phyloP scores from a whole-genome alignment of 2,329 filamentous ascomycete species.

The Paracoccidioides lutzii region DNA sequence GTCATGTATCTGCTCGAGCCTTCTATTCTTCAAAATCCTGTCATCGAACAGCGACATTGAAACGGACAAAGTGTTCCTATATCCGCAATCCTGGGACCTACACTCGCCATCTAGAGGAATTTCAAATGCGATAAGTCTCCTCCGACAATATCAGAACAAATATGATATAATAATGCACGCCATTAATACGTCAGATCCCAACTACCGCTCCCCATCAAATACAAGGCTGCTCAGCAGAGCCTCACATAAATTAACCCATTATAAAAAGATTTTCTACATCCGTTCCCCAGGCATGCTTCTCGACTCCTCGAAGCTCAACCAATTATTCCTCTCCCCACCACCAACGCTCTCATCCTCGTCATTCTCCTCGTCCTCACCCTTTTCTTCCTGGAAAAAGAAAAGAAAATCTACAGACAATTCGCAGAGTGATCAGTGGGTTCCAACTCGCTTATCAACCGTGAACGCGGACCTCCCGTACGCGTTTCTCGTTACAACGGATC shows the following conservation, averaged over 20 bases:
- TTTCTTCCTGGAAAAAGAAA: neutral
- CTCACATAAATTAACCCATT: conserved; percentile 29
- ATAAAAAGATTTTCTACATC: conserved; percentile 33
- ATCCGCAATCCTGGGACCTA: conserved; percentile 34
- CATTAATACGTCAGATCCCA: conserved; percentile 24
- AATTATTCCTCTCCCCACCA: conserved; percentile 21
- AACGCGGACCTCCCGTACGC: conserved; percentile 6
- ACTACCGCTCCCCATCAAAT: conserved; percentile 7
- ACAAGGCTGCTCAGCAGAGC: conserved; percentile 11
- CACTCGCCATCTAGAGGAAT: conserved; percentile 17
- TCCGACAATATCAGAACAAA: conserved; percentile 27
- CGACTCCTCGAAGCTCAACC: conserved; percentile 26
- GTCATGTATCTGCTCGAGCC: conserved; percentile 33
- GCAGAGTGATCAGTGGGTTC: conserved; percentile 4
- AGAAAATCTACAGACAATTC: neutral
- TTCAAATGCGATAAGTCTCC: conserved; percentile 23
- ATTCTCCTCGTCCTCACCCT: neutral
- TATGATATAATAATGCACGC: conserved; percentile 31
- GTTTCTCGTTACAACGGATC: conserved; percentile 4
- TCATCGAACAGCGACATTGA: conserved; percentile 21
- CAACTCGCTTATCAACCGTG: conserved; percentile 2
- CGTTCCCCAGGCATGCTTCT: conserved; percentile 30
- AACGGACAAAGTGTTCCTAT: conserved; percentile 34
- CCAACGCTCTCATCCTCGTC: neutral
- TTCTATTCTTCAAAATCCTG: conserved; percentile 33